Conservation (phyloP, 768 basidiomycete species). For the Boletus tylopilopsis region DNA sequence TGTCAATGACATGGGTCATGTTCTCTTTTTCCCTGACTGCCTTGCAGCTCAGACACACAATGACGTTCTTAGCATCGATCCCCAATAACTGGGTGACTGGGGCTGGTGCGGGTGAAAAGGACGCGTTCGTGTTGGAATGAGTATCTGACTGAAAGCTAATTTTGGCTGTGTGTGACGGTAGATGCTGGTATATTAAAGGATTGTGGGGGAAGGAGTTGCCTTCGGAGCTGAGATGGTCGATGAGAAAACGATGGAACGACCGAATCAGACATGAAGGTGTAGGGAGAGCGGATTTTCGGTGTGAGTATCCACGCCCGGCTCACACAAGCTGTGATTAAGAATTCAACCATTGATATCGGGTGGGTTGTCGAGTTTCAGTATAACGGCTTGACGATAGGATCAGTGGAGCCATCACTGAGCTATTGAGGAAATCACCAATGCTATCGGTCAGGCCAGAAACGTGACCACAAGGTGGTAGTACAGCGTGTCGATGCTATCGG, state of each 20-base stretch:
- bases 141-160: slow-evolving; percentile 19
- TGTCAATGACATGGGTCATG: slow-evolving; percentile 78
- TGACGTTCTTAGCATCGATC: slow-evolving; percentile 70
- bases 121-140: slow-evolving; percentile 7
- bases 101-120: slow-evolving; percentile 45
- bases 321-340: no score
- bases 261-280: no score
- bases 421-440: no score
- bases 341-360: no score
- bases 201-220: slow-evolving; percentile 63
- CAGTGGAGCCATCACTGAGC: no score
- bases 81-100: slow-evolving; percentile 86
- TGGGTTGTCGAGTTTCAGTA: no score
- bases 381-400: no score
- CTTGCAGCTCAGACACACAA: slow-evolving; percentile 74
- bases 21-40: slow-evolving; percentile 69
- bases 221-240: slow-evolving; percentile 80
- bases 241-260: slow-evolving; percentile 88
- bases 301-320: no score
- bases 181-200: slow-evolving; percentile 43
- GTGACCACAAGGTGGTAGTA: no score
- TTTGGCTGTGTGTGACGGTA: slow-evolving; percentile 7
- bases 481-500: no score
- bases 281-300: no score
- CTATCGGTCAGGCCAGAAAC: no score